These are phyloP conservation scores for Pezicula neosporulosa DNA, from an alignment of 2,329 filamentous ascomycete species.

Conservation along the genomic window DNA sequence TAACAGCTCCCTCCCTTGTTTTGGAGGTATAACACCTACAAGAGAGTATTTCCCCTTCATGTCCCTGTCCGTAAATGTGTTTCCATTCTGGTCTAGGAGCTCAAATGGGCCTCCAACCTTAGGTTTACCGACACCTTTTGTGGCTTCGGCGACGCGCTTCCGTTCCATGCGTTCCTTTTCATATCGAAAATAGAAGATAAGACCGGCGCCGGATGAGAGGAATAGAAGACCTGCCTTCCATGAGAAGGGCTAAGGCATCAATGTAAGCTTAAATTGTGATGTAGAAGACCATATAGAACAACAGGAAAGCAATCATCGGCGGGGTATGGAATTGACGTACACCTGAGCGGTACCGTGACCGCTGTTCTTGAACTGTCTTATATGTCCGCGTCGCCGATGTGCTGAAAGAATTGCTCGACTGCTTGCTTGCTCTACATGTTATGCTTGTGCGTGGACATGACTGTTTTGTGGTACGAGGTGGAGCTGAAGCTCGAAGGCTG, in stretches of 20 bases:
- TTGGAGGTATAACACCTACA: slow-evolving; percentile 43
- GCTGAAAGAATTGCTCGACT: slow-evolving; percentile 11
- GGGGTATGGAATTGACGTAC: slow-evolving; percentile 13
- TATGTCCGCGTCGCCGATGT: slow-evolving; percentile 14
- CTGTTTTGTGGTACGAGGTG: neutral
- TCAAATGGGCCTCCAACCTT: slow-evolving; percentile 89
- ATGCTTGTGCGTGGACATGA: slow-evolving; percentile 2
- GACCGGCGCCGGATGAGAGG: slow-evolving; percentile 68
- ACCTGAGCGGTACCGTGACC: slow-evolving; percentile 25
- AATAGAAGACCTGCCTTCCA: slow-evolving; percentile 89
- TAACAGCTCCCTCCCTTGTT: neutral
- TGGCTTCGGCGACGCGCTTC: slow-evolving; percentile 83
- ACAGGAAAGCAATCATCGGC: neutral
- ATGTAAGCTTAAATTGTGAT: neutral
- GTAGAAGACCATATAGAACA: neutral
- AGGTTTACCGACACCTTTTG: slow-evolving; percentile 87
- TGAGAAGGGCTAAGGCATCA: slow-evolving; percentile 72
- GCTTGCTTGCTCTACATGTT: neutral
- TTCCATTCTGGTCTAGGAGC: slow-evolving; percentile 77
- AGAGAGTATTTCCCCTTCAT: slow-evolving; percentile 83
- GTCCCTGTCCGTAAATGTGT: slow-evolving; percentile 72
- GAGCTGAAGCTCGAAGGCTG: slow-evolving; percentile 1
- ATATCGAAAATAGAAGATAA: slow-evolving; percentile 88
- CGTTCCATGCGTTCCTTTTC: slow-evolving; percentile 92
- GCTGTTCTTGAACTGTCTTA: slow-evolving; percentile 29